A percentile compares a stretch with the other conserved stretches of the same genome.
These are phyloP conservation scores for Fusarium nematophilum DNA, from an alignment of 2,329 filamentous ascomycete species.

Conservation along the genomic window DNA sequence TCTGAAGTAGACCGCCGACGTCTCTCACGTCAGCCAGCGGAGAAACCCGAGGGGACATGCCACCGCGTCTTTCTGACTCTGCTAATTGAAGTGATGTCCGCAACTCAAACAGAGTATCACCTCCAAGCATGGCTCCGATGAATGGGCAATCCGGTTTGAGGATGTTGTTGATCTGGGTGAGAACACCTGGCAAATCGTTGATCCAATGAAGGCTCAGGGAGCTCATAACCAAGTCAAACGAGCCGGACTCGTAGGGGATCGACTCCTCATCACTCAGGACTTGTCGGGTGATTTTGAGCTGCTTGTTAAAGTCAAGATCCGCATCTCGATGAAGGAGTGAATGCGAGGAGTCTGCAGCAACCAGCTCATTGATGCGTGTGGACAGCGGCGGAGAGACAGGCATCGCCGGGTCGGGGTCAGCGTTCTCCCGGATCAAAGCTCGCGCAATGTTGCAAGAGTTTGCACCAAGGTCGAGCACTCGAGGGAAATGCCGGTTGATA, in stretches of 20 bases:
- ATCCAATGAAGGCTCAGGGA: slow-evolving; percentile 96
- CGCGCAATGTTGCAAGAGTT: slow-evolving; percentile 95
- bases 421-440: slow-evolving; percentile 78
- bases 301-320: slow-evolving; percentile 77
- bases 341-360: slow-evolving; percentile 84
- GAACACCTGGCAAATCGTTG: slow-evolving; percentile 89
- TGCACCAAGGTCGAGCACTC: slow-evolving; percentile 91
- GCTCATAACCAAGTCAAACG: slow-evolving; percentile 91
- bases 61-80: slow-evolving; percentile 89
- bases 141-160: slow-evolving; percentile 93
- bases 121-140: slow-evolving; percentile 95
- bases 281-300: slow-evolving; percentile 77
- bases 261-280: slow-evolving; percentile 80
- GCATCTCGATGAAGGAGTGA: slow-evolving; percentile 84
- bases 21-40: slow-evolving; percentile 93
- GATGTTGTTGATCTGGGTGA: slow-evolving; percentile 85
- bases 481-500: slow-evolving; percentile 88
- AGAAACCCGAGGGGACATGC: slow-evolving; percentile 89
- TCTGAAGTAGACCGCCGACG: slow-evolving; percentile 85
- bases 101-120: slow-evolving; percentile 92
- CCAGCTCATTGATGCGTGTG: slow-evolving; percentile 77
- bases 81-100: slow-evolving; percentile 93
- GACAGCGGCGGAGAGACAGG: slow-evolving; percentile 74
- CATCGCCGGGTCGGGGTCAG: slow-evolving; percentile 67
- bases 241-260: slow-evolving; percentile 78